Evolutionary conservation across 2,329 filamentous ascomycete species (phyloP), one percentile per base, ranked within the genome.

Genomic region (Hypoxylon rubiginosum): DNA sequence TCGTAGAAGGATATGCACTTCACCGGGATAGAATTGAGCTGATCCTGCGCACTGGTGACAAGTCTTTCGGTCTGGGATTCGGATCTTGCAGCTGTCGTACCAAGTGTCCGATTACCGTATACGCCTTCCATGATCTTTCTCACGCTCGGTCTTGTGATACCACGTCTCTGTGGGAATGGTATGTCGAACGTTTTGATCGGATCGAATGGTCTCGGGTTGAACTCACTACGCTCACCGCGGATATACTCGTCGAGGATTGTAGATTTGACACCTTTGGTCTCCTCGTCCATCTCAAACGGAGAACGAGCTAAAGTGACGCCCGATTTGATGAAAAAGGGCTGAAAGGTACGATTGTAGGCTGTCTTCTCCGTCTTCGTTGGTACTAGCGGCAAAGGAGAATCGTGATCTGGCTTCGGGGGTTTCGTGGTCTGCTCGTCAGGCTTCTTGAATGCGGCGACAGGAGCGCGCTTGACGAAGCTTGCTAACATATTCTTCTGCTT

Each of bases 291-390:
- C 41, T 83, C 77, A 28, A 88, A 88, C 2, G 82, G 82, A 52
- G 83, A 80, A 0, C 85, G 83, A 0, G 94, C 93, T 57, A 97
- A 72, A n/a, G 80, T 86, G 1, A 93, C 91, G 73, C 93, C 86
- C 2, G 89, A 84, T 63, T 93, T 91, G 49, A 96, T 75, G 67
- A 91, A 94, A 77, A 97, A 98, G 0, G 92, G 90, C 32, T 93
- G 86, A 74, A 98, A 98, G 36, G 85, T 82, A 70, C 88, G 89
- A 17, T 91, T 82, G 71, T 93, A 94, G 48, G 88, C 84, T 0
- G 86, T 84, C 24, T 79, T 72, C 3, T 73, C 55, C 5, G 73
- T 71, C 57, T 75, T 67, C 7, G 69, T 30, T 24, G 76, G 72
- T 41, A 72, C 69, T 17, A 70, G 77, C 6, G 58, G 34, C 21